These are phyloP conservation scores for Theobroma grandiflorum DNA, from an alignment of 441 rosid species.

Conservation along the genomic window DNA sequence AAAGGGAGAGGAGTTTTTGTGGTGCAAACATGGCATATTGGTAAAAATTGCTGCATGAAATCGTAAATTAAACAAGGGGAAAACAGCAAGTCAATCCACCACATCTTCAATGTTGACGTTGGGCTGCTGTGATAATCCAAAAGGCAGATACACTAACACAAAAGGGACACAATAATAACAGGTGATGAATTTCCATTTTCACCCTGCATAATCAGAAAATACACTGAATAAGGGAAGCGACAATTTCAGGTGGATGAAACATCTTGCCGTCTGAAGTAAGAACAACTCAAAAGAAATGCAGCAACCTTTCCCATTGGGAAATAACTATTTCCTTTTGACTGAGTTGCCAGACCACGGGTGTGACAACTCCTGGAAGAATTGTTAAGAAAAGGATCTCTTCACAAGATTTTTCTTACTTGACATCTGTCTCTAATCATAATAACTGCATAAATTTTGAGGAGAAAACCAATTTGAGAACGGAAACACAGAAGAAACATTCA, in stretches of 20 bases:
- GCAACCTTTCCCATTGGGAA: not conserved
- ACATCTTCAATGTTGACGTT: not conserved
- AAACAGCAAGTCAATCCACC: not conserved
- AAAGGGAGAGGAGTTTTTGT: too few species aligned
- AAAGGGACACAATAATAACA: not conserved
- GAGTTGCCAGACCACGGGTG: not conserved
- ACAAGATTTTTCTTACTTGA: not conserved
- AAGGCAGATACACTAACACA: not conserved
- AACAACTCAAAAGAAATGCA: not conserved
- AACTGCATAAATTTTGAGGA: not conserved
- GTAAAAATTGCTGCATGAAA: too few species aligned
- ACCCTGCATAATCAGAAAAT: not conserved
- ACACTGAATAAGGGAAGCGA: not conserved
- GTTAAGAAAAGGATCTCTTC: not conserved
- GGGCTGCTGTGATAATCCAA: not conserved
- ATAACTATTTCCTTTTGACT: not conserved
- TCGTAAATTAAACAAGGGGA: not conserved
- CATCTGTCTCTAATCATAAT: not conserved
- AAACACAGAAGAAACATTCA: not conserved
- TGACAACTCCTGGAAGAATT: not conserved
- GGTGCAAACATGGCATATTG: not conserved
- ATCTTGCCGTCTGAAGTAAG: not conserved
- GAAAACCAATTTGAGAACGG: not conserved
- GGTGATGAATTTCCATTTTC: not conserved
- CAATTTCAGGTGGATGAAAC: constrained; percentile 23